Evolutionary conservation across 164 flowering plant genomes (phyloP).

Genomic region (Tetrastigma voinierianum): DNA sequence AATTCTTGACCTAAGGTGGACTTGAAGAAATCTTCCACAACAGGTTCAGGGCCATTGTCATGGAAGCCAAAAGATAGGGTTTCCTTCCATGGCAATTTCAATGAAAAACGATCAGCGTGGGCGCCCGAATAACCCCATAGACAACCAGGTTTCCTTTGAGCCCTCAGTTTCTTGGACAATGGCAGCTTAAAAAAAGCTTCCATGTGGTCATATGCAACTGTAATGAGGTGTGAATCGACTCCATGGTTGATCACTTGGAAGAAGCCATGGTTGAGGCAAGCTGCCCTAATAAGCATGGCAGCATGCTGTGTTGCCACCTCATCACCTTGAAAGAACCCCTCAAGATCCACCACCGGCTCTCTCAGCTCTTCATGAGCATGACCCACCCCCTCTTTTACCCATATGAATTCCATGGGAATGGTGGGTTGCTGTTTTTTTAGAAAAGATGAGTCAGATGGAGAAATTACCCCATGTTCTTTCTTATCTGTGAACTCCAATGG

Average conservation of each 20-base stretch:
- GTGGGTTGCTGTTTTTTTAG: constrained; percentile 10
- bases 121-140: constrained; percentile 38
- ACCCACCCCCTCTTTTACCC: constrained; percentile 31
- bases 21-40: constrained; percentile 21
- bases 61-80: constrained; percentile 30
- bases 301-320: constrained; percentile 19
- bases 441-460: constrained; percentile 6
- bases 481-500: constrained; percentile 8
- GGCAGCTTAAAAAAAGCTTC: constrained; percentile 40
- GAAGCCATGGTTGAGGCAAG: constrained; percentile 47
- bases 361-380: constrained; percentile 24
- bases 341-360: constrained; percentile 40
- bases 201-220: constrained; percentile 16
- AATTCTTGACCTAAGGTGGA: constrained; percentile 21
- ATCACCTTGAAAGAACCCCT: constrained; percentile 39
- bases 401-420: constrained; percentile 27
- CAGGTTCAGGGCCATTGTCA: not conserved
- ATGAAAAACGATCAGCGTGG: constrained; percentile 35
- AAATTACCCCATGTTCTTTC: not conserved
- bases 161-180: constrained; percentile 13
- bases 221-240: constrained; percentile 25
- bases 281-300: constrained; percentile 24
- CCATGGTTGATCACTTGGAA: constrained; percentile 59
- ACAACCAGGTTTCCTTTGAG: constrained; percentile 15
- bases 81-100: constrained; percentile 56